Conservation (phyloP, 805 yeast species). For the Candida insectorum region DNA sequence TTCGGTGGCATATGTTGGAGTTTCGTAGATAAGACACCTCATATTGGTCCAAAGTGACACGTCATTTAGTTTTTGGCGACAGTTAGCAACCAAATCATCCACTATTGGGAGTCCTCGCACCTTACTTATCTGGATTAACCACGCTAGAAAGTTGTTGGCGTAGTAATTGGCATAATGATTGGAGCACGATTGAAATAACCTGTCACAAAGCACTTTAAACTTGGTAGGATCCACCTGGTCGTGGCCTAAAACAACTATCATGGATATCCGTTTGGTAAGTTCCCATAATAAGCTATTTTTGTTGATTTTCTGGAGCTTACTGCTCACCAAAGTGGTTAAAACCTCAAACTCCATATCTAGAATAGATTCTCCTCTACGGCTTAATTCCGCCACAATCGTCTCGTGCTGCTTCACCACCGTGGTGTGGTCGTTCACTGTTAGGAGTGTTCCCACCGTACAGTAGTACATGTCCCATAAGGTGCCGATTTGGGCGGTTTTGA, state of each 20-base stretch:
- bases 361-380: conserved; percentile 8
- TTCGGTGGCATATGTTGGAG: conserved; percentile 1
- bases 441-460: conserved; percentile 30
- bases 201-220: conserved; percentile 1
- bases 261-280: conserved; percentile 23
- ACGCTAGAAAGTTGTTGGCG: conserved; percentile 29
- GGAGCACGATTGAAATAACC: conserved; percentile 26
- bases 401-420: conserved; percentile 29
- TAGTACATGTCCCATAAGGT: conserved; percentile 18
- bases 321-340: conserved; percentile 26
- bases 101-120: conserved; percentile 1
- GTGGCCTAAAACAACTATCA: conserved; percentile 1
- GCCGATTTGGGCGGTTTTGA: background rate
- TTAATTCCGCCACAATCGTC: conserved; percentile 13
- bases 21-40: conserved; percentile 2
- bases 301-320: conserved; percentile 31
- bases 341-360: conserved; percentile 23
- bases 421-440: conserved; percentile 39
- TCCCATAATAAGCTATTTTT: conserved; percentile 39
- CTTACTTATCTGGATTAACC: conserved; percentile 20
- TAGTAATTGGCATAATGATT: conserved; percentile 39
- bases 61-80: conserved; percentile 18
- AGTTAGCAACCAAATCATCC: conserved; percentile 3
- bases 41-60: conserved; percentile 22
- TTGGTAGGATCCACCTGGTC: too few relatives aligned